Evolutionary conservation across 2,329 filamentous ascomycete genomes (phyloP).

Genomic region (Fusarium sp.): DNA sequence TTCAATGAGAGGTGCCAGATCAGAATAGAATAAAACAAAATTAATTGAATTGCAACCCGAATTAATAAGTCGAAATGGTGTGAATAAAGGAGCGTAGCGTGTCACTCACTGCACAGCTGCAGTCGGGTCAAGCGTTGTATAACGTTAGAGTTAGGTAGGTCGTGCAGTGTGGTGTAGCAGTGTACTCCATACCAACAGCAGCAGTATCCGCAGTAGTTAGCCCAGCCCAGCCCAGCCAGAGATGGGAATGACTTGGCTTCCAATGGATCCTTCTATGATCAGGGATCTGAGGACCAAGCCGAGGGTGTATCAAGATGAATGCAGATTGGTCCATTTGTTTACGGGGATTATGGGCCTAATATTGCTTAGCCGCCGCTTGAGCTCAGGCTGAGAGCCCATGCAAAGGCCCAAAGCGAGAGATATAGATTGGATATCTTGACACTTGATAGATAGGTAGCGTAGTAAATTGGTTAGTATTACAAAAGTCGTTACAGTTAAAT

Average conservation of each 20-base stretch:
- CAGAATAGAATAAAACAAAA: not conserved
- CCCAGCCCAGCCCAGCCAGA: not conserved
- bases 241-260: constrained; percentile 20
- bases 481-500: not conserved
- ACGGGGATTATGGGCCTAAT: constrained; percentile 30
- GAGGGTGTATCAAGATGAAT: constrained; percentile 25
- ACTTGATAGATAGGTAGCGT: not conserved
- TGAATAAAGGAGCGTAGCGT: constrained; percentile 32
- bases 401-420: not conserved
- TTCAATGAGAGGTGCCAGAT: constrained; percentile 26
- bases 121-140: not conserved
- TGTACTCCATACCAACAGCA: not conserved
- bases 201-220: not conserved
- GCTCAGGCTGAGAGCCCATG: not conserved
- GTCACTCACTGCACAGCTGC: constrained; percentile 1
- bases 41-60: constrained; percentile 12
- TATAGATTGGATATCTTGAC: not conserved
- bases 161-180: not conserved
- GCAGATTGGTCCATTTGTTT: constrained; percentile 31
- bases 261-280: constrained; percentile 24
- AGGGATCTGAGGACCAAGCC: constrained; percentile 22
- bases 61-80: constrained; percentile 18
- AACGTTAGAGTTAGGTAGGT: not conserved
- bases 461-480: not conserved
- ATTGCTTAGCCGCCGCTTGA: constrained; percentile 32